Percentiles rank a stretch among this genome's conserved stretches.
phyloP scores from a whole-genome alignment of 495 filamentous ascomycete genomes.

The Staphylotrichum tortipilum region DNA sequence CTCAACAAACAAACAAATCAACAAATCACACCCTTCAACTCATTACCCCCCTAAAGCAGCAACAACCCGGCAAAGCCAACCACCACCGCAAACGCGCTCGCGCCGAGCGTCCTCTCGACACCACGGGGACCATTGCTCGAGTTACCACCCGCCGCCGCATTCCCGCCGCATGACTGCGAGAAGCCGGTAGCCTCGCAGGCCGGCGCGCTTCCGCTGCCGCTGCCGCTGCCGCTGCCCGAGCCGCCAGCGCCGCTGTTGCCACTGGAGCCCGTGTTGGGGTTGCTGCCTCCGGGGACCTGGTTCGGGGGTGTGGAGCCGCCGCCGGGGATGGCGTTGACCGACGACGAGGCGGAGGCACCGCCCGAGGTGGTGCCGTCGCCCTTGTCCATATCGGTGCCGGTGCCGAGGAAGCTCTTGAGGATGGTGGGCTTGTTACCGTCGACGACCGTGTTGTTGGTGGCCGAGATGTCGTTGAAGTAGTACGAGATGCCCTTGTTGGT shows the following conservation, averaged over 20 bases:
- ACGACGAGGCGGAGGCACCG: constrained; percentile 21
- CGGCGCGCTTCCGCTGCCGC: neutral
- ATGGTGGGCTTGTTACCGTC: constrained; percentile 66
- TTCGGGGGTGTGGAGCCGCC: constrained; percentile 16
- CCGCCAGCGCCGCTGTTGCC: constrained; percentile 7
- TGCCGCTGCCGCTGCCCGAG: constrained; percentile 4
- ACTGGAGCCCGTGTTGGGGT: neutral
- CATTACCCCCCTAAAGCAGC: constrained; percentile 22
- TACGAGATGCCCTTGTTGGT: constrained; percentile 62
- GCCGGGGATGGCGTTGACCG: constrained; percentile 27
- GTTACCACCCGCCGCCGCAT: constrained; percentile 6
- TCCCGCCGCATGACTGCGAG: constrained; percentile 24
- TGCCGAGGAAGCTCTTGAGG: constrained; percentile 70
- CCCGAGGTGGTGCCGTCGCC: constrained; percentile 27
- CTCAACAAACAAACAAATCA: no score
- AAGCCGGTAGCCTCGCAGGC: constrained; percentile 26
- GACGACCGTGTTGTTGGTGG: constrained; percentile 65
- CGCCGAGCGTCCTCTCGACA: constrained; percentile 33
- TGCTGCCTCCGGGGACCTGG: constrained; percentile 16
- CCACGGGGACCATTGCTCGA: constrained; percentile 25
- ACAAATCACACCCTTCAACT: neutral
- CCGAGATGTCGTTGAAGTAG: constrained; percentile 56
- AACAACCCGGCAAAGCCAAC: constrained; percentile 40
- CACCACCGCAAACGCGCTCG: constrained; percentile 43
- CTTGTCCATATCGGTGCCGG: constrained; percentile 62